Base-by-base conservation (phyloP, 768 basidiomycete genomes). In the Boletus subparvulus region DNA sequence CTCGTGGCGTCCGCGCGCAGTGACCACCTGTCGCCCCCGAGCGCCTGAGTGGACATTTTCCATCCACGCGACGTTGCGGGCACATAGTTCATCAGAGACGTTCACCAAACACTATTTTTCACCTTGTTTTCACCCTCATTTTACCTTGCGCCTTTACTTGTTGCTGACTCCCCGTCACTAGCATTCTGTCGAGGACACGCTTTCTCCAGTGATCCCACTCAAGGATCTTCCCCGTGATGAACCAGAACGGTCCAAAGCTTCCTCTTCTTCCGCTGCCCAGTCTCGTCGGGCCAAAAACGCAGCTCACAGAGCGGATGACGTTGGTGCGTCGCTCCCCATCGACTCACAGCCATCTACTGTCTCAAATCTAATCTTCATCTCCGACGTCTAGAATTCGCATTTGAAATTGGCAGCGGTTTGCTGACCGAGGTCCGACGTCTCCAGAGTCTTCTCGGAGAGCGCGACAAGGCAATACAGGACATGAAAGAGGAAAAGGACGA, bases 331-430 rank as follows among this genome's bases (percentile, higher is more conserved):
- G 3, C 45, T 60, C 41, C 39, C 43, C 32, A 56, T 53, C 60
- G 47, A 56, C 60, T 64, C 58, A 47, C 16, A 9, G n/a, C 16
- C 52, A 7, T 12, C 19, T 16, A 16, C 21, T 21, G 2, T 59
- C 45, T 48, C 45, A 14, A 37, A 3, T 44, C 60, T 39, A 47
- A 19, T 53, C 47, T 58, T 66, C 53, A 67, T 64, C 7, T 61
- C 59, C 66, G 57, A 52, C 61, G 63, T 66, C 68, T 75, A 90
- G 96, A 97, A 77, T 98, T 98, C 64, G 96, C 96, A 40, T 95
- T 97, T 65, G 96, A 98, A 77, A 98, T 98, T 54, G 95, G 96
- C 8, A 94, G 92, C 61, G 90, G 90, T 13, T 78, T 98, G 48
- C 78, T 98, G 32, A 89, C 89, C 9, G 96, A 98, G 75, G 93